Conservation (phyloP, 305 asterid genomes). For the Solanum hybrid region DNA sequence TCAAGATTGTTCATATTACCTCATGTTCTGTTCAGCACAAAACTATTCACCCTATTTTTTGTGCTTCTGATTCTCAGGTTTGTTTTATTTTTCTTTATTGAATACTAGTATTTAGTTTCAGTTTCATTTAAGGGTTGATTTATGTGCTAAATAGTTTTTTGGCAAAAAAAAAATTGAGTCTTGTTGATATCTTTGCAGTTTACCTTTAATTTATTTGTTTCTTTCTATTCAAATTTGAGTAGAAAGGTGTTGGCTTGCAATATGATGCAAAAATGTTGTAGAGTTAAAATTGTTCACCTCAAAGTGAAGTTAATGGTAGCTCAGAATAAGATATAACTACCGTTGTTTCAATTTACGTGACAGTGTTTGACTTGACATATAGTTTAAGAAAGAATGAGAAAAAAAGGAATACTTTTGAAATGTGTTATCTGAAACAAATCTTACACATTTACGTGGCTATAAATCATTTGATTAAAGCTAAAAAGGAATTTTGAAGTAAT, state of each 20-base stretch:
- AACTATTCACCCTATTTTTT: slow-evolving; percentile 21
- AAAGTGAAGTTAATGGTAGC: neutral
- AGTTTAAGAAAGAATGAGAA: neutral
- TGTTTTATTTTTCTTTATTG: neutral
- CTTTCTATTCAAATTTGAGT: neutral
- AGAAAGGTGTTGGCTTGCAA: neutral
- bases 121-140: neutral
- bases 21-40: slow-evolving; percentile 16
- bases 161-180: too few relatives aligned
- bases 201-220: neutral
- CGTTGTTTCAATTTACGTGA: neutral
- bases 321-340: neutral
- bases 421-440: neutral
- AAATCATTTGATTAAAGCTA: neutral
- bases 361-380: too few relatives aligned
- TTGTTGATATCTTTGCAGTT: neutral
- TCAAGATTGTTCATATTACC: slow-evolving; percentile 19
- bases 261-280: neutral
- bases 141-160: neutral
- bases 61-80: slow-evolving; percentile 26
- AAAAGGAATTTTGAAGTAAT: neutral
- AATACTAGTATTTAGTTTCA: neutral
- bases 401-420: neutral
- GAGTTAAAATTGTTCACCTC: neutral
- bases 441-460: neutral